Conservation (phyloP, 2,329 filamentous ascomycete species). For the Ascochyta koolunga region DNA sequence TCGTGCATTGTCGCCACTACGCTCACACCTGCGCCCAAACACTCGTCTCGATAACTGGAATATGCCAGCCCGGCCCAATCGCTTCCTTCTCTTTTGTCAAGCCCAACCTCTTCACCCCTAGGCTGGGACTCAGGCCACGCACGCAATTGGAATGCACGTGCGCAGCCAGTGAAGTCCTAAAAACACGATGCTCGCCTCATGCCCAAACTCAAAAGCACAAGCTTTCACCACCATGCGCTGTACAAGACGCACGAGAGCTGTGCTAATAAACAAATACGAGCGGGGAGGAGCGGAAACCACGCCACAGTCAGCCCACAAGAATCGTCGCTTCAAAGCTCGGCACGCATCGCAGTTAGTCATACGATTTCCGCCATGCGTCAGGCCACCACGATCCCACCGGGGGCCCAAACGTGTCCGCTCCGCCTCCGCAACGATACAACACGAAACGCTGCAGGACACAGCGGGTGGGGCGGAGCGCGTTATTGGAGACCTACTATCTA, state of each 20-base stretch:
- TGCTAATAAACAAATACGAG: constrained; percentile 34
- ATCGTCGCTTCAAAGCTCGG: constrained; percentile 13
- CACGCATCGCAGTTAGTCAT: constrained; percentile 25
- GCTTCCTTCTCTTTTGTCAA: background rate
- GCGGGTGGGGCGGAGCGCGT: constrained; percentile 4
- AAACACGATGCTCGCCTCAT: background rate
- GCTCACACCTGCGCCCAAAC: background rate
- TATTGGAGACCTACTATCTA: no score
- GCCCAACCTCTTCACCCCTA: background rate
- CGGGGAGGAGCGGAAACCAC: constrained; percentile 24
- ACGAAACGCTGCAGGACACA: background rate
- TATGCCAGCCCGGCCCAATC: background rate
- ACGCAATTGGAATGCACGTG: constrained; percentile 1
- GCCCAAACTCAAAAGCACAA: background rate
- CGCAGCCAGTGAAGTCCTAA: background rate
- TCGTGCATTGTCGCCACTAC: background rate
- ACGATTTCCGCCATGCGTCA: constrained; percentile 13
- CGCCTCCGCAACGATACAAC: background rate
- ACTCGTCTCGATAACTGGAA: background rate
- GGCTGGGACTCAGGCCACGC: background rate
- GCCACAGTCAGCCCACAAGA: constrained; percentile 17
- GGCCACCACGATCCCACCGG: background rate
- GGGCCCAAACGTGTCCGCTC: background rate
- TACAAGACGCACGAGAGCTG: constrained; percentile 9
- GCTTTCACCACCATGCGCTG: background rate